Evolutionary conservation across 257 asterid genomes (phyloP), one percentile per base, ranked within the genome.

Genomic region (Gentiana macrophylla): DNA sequence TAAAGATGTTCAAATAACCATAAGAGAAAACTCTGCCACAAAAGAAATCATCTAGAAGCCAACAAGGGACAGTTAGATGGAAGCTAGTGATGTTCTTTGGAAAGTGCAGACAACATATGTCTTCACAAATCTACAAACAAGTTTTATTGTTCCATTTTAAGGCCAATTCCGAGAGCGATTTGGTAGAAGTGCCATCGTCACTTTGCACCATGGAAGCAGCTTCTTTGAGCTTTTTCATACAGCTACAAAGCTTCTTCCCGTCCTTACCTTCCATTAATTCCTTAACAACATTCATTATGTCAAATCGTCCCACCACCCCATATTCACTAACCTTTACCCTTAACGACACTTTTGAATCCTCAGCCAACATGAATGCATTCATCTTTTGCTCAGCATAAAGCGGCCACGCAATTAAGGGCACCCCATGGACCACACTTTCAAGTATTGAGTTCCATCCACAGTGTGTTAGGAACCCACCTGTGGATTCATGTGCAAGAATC

Each of bases 401-500:
- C 3, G 71, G 78, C 74, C 71, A 72, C 13, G 65, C 60, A 11
- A 77, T 63, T 3, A 1, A 24, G 24, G 87, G 84, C 13, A 80
- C 78, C 0, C 84, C 82, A 0, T 70, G 62, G 2, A 24, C 58
- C 2, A 80, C 0, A 11, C 84, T 72, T 58, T 80, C 87, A 56
- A 80, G n/a, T 1, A 49, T 48, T 0, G 83, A 80, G 35, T 80
- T 80, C 86, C 84, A 80, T 8, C 84, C 86, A 11, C 83, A 77
- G 2, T 80, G 87, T 0, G 84, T 61, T 11, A 77, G 0, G 5
- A 80, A 77, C 0, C 61, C 78, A 6, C 81, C 75, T 0, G 66
- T 66, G 0, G 87, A 77, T 4, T 3, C 32, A 58, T 80, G 80
- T 4, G 72, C 34, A 1, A 80, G 78, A 44, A 80, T 56, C 37